Percentiles rank a stretch among this genome's conserved stretches.
These are phyloP conservation scores for Fusarium udum DNA, from an alignment of 2,329 filamentous ascomycete species.

Conservation along the genomic window DNA sequence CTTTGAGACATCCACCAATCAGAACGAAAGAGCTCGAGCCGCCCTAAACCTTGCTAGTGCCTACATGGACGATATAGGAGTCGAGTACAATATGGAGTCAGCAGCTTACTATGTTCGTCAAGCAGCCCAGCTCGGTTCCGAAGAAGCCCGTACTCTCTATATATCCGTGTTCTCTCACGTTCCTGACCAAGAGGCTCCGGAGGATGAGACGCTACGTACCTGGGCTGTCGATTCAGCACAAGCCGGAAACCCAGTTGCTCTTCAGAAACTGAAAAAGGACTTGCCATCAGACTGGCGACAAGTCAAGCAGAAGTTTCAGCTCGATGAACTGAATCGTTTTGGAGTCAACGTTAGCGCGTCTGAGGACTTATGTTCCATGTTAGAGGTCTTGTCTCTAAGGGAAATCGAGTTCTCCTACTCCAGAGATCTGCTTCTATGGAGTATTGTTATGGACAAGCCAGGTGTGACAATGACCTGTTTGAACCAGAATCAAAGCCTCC, in stretches of 20 bases:
- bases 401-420: neutral
- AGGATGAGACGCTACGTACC: neutral
- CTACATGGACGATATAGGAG: neutral
- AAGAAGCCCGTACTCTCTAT: neutral
- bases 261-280: neutral
- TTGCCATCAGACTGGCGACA: neutral
- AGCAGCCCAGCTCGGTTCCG: neutral
- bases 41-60: neutral
- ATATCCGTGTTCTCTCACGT: neutral
- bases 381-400: neutral
- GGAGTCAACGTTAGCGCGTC: neutral
- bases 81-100: neutral
- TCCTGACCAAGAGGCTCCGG: neutral
- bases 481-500: neutral
- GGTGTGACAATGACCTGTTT: neutral
- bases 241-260: neutral
- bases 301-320: neutral
- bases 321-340: neutral
- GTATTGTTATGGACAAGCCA: neutral
- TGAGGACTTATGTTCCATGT: neutral
- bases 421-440: neutral
- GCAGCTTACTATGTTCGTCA: neutral
- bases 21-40: neutral
- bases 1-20: neutral
- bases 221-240: neutral